A percentile compares a stretch with the other conserved stretches of the same genome.
Conservation (phyloP, 164 flowering plant genomes). For the Chimonanthus praecox region DNA sequence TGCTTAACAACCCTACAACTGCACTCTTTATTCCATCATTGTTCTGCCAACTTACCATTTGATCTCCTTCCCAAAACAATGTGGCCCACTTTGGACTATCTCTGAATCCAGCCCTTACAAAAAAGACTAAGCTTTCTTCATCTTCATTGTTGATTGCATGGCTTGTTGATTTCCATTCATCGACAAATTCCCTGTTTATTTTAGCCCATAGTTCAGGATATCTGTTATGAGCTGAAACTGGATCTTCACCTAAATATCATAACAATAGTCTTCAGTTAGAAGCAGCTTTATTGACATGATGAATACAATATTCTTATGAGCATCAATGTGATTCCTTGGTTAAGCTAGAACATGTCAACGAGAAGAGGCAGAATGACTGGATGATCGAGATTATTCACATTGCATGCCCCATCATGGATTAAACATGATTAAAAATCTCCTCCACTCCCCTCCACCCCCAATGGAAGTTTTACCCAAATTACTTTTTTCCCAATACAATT, state of each 20-base stretch:
- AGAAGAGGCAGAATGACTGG: not conserved
- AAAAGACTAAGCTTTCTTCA: slow-evolving; percentile 59
- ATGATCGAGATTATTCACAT: not conserved
- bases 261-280: not conserved
- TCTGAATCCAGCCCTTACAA: slow-evolving; percentile 83
- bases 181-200: slow-evolving; percentile 69
- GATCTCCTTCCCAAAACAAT: slow-evolving; percentile 93
- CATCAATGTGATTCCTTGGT: not conserved
- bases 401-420: not conserved
- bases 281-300: not conserved
- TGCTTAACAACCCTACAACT: slow-evolving; percentile 74
- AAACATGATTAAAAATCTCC: too few relatives aligned
- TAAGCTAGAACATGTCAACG: not conserved
- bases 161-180: slow-evolving; percentile 54
- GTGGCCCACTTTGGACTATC: slow-evolving; percentile 77
- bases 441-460: too few relatives aligned
- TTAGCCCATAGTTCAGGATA: slow-evolving; percentile 89
- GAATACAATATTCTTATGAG: too few relatives aligned
- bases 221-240: slow-evolving; percentile 72
- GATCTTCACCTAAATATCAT: slow-evolving; percentile 68
- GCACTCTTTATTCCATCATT: slow-evolving; percentile 90
- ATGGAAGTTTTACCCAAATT: too few relatives aligned
- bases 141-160: slow-evolving; percentile 33
- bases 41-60: slow-evolving; percentile 89
- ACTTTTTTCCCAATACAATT: not conserved